Evolutionary conservation across 257 asterid genomes (phyloP), one percentile per base, ranked within the genome.

Genomic region (Pogostemon cablin): DNA sequence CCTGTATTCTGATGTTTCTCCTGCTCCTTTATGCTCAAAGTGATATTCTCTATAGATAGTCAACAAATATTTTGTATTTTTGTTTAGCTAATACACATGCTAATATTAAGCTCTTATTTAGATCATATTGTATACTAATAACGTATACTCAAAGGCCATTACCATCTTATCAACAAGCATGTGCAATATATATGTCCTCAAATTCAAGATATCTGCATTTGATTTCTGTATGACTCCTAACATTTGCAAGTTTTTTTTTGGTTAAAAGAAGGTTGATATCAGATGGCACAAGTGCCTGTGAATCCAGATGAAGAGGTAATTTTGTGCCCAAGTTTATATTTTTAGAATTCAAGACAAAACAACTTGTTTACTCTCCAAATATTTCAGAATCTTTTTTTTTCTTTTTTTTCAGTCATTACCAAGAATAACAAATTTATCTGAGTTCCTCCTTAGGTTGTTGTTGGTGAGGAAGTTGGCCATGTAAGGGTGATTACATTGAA

Each of bases 401-500:
- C 41, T 41, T 39, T 25, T 48, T 54, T 37, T 59, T 53, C 50
- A 42, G 11, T 42, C 12, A 39, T 48, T 34, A 35, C 50, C 8
- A 9, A 10, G 4, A 39, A 20, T 64, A 15, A n/a, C 68, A 8
- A 62, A 61, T 66, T 72, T 38, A 48, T 58, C 49, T 74, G 76
- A 61, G 39, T 72, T 48, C 50, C 75, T 63, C 9, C 53, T 75
- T 75, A 93, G 99, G 96, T 86, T 78, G 89, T 93, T 76, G 75
- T 91, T 35, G 83, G 75, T 10, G 90, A 87, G 84, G 96, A 93
- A 82, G 52, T 71, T 6, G 92, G 92, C 74, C 81, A 72, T 38
- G 92, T 76, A 7, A 82, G 99, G 82, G 81, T 82, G 77, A 65
- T 86, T 35, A 87, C 96, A 71, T 81, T 93, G 84, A 93, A 93